phyloP scores from a whole-genome alignment of 495 filamentous ascomycete species.

The Podospora sp. region DNA sequence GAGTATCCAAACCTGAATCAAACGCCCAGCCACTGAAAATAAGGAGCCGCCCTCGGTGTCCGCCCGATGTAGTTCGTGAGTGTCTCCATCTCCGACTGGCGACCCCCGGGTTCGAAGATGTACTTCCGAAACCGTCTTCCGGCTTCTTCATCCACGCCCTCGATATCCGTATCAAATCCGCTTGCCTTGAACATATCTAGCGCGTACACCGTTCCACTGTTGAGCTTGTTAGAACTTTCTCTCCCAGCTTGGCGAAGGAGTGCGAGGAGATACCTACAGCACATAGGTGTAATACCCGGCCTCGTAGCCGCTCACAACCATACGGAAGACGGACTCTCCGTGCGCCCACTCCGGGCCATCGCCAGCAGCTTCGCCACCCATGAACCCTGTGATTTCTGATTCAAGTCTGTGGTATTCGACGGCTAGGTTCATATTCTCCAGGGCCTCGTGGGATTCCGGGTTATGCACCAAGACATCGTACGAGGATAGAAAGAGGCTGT shows the following conservation, averaged over 20 bases:
- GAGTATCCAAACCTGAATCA: too few species aligned
- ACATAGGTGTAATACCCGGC: constrained; percentile 5
- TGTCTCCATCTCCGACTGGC: constrained; percentile 7
- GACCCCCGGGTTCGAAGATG: neutral
- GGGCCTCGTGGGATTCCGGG: constrained; percentile 6
- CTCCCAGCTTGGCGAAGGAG: neutral
- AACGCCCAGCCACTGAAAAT: constrained; percentile 12
- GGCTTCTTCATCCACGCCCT: neutral
- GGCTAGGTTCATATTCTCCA: constrained; percentile 6
- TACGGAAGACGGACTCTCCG: constrained; percentile 8
- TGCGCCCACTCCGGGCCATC: constrained; percentile 6
- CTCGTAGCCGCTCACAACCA: neutral
- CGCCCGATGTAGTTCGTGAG: constrained; percentile 9
- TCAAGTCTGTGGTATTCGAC: constrained; percentile 3
- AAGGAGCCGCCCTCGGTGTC: constrained; percentile 2
- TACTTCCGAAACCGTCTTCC: constrained; percentile 1
- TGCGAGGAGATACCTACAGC: neutral
- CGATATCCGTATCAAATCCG: neutral
- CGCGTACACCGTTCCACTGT: constrained; percentile 7
- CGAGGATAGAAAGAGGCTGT: neutral
- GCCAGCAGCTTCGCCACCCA: neutral
- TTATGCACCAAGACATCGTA: constrained; percentile 2
- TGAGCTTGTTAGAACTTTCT: too few species aligned
- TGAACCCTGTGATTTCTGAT: neutral
- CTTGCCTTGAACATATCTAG: constrained; percentile 2